Base-by-base conservation (phyloP, 2,329 filamentous ascomycete species). In the Sphaerostilbella broomeana region DNA sequence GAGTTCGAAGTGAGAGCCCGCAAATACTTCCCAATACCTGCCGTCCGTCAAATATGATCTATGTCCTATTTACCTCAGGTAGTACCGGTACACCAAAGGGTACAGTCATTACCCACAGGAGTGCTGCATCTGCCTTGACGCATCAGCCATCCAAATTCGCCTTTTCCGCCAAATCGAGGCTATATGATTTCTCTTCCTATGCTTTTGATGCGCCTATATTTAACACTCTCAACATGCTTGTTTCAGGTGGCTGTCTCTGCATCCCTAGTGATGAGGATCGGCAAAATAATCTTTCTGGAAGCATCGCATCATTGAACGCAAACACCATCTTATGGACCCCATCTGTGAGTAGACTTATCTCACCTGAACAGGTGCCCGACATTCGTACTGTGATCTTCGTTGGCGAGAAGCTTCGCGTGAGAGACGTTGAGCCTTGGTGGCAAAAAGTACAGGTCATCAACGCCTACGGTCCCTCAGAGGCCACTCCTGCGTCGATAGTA, bases 161-260 rank as follows among this genome's bases (percentile, higher is more conserved):
- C 15, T 31, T 17, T 18, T 31, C 28, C 11, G 28, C 19, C 31
- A 34, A 24, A 13, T 34, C 31, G 11, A 21, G 31, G 20, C 16
- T 34, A 13, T 19, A 19, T 20, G 31, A 34, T n/a, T 34, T 34
- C 20, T 16, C 31, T n/a, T 34, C 31, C 20, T 34, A 34, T 19
- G 20, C 16, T 21, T 34, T 34, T 19, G 31, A 34, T 19, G 20
- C 20, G 21, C 22, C 31, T 24, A 13, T 21, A 16, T 34, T 21
- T 9, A 34, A 13, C 21, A 34, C 22, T 19, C 22, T 34, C 15
- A 16, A 34, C 13, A 24, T 19, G 17, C 20, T 34, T 12, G 15
- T 19, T 34, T 16, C 19, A 10, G 31, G 31, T 8, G 31, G 2
- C 8, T 70, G 66, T 38, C 60, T 72, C 9, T 72, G 68, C n/a